These are phyloP conservation scores for Carpinus fangiana DNA, from an alignment of 306 rosid species.

Conservation along the genomic window DNA sequence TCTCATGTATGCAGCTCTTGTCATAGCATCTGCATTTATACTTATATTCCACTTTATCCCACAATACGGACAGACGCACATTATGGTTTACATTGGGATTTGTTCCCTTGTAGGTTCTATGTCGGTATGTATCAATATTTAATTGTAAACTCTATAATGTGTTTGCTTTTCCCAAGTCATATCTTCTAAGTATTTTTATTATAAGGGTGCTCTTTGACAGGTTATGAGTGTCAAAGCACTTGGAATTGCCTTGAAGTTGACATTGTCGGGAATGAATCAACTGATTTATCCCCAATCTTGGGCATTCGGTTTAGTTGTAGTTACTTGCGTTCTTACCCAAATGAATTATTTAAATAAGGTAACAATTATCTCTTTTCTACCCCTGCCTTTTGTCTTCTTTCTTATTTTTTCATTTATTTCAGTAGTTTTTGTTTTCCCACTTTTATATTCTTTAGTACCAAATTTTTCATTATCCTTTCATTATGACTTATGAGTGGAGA, in stretches of 20 bases:
- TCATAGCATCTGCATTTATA: conserved; percentile 69
- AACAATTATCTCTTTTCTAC: conserved; percentile 5
- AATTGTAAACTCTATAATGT: conserved; percentile 5
- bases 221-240: conserved; percentile 99
- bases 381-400: background rate
- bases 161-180: conserved; percentile 21
- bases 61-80: conserved; percentile 94
- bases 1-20: conserved; percentile 77
- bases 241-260: conserved; percentile 95
- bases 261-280: conserved; percentile 92
- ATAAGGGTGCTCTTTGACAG: conserved; percentile 50
- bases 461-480: background rate
- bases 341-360: conserved; percentile 99
- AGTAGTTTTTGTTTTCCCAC: conserved; percentile 20
- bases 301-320: conserved; percentile 80
- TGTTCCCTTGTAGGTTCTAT: conserved; percentile 98
- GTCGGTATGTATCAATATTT: conserved; percentile 65
- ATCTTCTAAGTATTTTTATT: conserved; percentile 22
- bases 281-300: conserved; percentile 92
- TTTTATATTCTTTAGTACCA: background rate
- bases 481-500: conserved; percentile 3
- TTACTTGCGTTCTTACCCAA: conserved; percentile 89
- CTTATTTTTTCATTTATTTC: background rate
- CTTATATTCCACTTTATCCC: conserved; percentile 86
- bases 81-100: conserved; percentile 96